Evolutionary conservation across 495 filamentous ascomycete genomes (phyloP).

Genomic region (Penicillium egyptiacum): DNA sequence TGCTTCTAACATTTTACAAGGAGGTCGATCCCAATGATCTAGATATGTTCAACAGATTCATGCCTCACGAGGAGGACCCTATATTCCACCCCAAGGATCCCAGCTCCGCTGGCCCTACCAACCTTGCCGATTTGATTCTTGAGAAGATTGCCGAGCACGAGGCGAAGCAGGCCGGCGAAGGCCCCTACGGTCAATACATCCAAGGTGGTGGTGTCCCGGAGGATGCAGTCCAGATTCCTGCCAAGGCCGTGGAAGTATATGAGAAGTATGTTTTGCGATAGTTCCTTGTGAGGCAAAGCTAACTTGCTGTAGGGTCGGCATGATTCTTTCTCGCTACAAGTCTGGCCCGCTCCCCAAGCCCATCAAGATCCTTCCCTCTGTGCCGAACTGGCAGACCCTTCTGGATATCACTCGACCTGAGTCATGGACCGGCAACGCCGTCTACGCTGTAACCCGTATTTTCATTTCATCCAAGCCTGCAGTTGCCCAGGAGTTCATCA

Average conservation of each 20-base stretch:
- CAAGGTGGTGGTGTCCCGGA: constrained; percentile 58
- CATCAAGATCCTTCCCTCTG: constrained; percentile 91
- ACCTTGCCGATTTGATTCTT: constrained; percentile 87
- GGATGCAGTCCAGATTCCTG: constrained; percentile 81
- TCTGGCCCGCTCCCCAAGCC: constrained; percentile 94
- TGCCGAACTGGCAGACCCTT: constrained; percentile 87
- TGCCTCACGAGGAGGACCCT: constrained; percentile 59
- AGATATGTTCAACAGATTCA: constrained; percentile 85
- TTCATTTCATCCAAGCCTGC: constrained; percentile 79
- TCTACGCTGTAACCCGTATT: constrained; percentile 81
- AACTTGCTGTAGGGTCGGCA: constrained; percentile 64
- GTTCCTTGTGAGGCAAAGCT: constrained; percentile 6
- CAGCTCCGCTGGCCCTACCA: constrained; percentile 58
- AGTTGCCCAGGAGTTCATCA: constrained; percentile 77
- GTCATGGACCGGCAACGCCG: constrained; percentile 83
- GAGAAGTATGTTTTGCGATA: constrained; percentile 62
- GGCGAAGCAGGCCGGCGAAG: constrained; percentile 55
- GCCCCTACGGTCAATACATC: constrained; percentile 31
- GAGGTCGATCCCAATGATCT: constrained; percentile 90
- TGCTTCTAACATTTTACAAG: constrained; percentile 31
- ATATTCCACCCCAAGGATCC: constrained; percentile 50
- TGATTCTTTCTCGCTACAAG: constrained; percentile 88
- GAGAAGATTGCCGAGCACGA: constrained; percentile 94
- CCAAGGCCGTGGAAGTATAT: constrained; percentile 92
- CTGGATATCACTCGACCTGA: constrained; percentile 78